Evolutionary conservation across 495 filamentous ascomycete species (phyloP), one percentile per base, ranked within the genome.

Genomic region (Evansstolkia leycettana): DNA sequence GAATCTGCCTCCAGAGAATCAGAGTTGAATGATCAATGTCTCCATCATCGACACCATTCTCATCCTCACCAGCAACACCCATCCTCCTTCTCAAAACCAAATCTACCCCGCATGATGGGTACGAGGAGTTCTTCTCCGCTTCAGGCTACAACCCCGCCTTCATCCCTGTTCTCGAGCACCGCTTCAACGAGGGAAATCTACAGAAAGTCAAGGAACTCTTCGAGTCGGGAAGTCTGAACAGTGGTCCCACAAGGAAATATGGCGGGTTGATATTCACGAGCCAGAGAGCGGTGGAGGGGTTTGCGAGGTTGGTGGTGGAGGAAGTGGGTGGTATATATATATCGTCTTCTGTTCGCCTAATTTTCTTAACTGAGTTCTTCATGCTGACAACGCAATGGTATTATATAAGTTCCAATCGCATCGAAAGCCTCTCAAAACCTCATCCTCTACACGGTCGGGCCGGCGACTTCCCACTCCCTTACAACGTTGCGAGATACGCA

Each of bases 191-290:
- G 7, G 42, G 55, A 13, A 69, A 73, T 40, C 54, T 79, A 11
- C 42, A 50, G 2, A 33, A 54, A 9, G 54, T 81, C 16, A 51
- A 55, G 31, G 26, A 47, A 5, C 46, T 66, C 23, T 56, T 80
- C 41, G 40, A 40, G 12, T 40, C 45, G 12, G 54, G 54, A 24
- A 45, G 45, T 20, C 46, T 65, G 1, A 36, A 40, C 12, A 30
- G 46, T 24, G 43, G 37, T 32, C 33, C 28, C 1, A 33, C 36
- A 19, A 39, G 38, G 33, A 53, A 62, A 39, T 93, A 93, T 55
- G 84, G 85, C 9, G 88, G 84, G 1, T 51, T 95, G 33, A 82
- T 95, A 31, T 92, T 98, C 54, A 98, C 90, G 1, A 93, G 84
- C 12, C 92, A 96, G 51, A 74, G 92, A 13, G 83, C 90, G 5